Conservation (phyloP, 2,329 filamentous ascomycete genomes). For the Boeremia lycopersici region DNA sequence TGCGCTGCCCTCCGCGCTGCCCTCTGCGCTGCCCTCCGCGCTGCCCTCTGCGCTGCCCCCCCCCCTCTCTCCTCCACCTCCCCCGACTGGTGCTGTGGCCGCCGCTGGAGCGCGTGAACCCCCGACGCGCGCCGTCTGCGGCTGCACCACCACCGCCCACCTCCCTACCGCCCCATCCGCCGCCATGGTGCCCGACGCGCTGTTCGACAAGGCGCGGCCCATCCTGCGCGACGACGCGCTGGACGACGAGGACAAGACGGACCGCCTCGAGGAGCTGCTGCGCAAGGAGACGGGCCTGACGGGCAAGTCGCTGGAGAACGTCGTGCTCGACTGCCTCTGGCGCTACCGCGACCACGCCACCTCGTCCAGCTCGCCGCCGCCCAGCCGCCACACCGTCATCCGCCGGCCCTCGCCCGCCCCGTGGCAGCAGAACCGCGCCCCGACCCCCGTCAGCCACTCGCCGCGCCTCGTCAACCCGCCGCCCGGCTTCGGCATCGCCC, state of each 20-base stretch:
- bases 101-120: not conserved
- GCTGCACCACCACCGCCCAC: constrained; percentile 1
- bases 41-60: too few relatives aligned
- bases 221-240: constrained; percentile 81
- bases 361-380: constrained; percentile 77
- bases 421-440: constrained; percentile 78
- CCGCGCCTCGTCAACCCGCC: constrained; percentile 82
- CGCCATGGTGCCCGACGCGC: constrained; percentile 87
- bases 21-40: too few relatives aligned
- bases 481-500: constrained; percentile 75
- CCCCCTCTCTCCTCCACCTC: too few relatives aligned
- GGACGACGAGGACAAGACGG: constrained; percentile 94
- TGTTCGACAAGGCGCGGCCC: constrained; percentile 89
- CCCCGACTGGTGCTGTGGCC: not conserved
- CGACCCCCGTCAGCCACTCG: constrained; percentile 81
- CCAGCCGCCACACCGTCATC: constrained; percentile 86
- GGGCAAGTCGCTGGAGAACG: constrained; percentile 83
- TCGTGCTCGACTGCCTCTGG: constrained; percentile 89
- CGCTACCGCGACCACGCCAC: constrained; percentile 69
- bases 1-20: not conserved
- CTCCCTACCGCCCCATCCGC: constrained; percentile 8
- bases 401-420: constrained; percentile 90
- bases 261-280: constrained; percentile 85
- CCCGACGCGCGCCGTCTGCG: too few relatives aligned
- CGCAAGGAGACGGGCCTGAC: constrained; percentile 76